Evolutionary conservation across 2,329 filamentous ascomycete species (phyloP), one percentile per base, ranked within the genome.

Genomic region (Dichotomopilus funicola): DNA sequence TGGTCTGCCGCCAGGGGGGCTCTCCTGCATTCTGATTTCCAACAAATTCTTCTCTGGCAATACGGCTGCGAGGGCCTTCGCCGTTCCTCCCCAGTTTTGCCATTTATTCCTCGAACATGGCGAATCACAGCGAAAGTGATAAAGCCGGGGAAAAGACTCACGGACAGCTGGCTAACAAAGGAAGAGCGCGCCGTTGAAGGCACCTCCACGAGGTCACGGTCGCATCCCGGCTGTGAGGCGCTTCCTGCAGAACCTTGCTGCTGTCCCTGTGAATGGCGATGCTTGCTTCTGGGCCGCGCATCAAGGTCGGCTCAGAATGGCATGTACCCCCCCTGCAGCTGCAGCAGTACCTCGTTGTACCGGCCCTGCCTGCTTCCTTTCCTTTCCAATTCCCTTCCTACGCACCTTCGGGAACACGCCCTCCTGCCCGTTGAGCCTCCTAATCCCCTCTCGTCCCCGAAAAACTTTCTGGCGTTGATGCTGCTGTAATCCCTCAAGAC

Each of bases 271-370:
- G 51, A 42, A 40, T 27, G 19, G 19, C 19, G 19, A 27, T 43
- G 49, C 53, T 55, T 56, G 49, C 53, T 51, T 46, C 44, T 54
- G 46, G 50, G 31, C 46, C 27, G 45, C 33, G 44, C 27, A 35
- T 58, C 40, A 44, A 44, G 42, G 51, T 45, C 51, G 49, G 45
- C 50, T 54, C 45, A 41, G 38, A 42, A 41, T 33, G 49, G 49
- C 43, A 64, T 61, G 63, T 65, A 65, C 61, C 61, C 19, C 19
- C 19, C 60, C 54, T 63, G 59, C 60, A 59, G 52, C 47, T 50
- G 46, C 50, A 48, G 52, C 52, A 59, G 63, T 65, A 65, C 62
- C 57, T 61, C 53, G 52, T 61, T 60, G 63, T 65, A 65, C 63
- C 59, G 58, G 53, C 60, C 59, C 59, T 59, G 54, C 58, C 38